A percentile compares a stretch with the other conserved stretches of the same genome.
Evolutionary conservation across 2,329 filamentous ascomycete species (phyloP).

Genomic region (Mollisiaceae sp.): DNA sequence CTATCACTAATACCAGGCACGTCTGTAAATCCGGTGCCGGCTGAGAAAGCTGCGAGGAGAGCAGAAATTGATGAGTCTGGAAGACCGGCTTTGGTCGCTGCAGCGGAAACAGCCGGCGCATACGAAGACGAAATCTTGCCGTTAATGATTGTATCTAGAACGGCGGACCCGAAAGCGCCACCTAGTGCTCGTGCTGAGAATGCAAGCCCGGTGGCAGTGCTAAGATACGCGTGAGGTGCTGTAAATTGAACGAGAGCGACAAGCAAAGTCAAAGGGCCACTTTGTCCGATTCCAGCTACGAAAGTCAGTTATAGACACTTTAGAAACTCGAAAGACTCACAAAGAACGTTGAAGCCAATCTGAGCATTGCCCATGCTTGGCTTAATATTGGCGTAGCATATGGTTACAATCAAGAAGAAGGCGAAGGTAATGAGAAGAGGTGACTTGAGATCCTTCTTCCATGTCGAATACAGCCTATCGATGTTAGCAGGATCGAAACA

Average conservation of each 20-base stretch:
- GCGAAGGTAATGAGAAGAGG: constrained; percentile 53
- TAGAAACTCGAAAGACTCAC: constrained; percentile 17
- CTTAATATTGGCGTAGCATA: constrained; percentile 52
- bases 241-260: constrained; percentile 58
- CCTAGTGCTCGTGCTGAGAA: constrained; percentile 59
- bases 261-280: constrained; percentile 55
- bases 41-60: constrained; percentile 47
- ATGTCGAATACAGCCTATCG: constrained; percentile 50
- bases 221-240: constrained; percentile 56
- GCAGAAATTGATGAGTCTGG: constrained; percentile 45
- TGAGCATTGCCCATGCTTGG: constrained; percentile 52
- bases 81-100: constrained; percentile 51
- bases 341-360: constrained; percentile 53
- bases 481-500: background rate
- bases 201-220: constrained; percentile 57
- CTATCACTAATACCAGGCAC: constrained; percentile 46
- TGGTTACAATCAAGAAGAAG: constrained; percentile 52
- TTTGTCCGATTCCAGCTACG: constrained; percentile 53
- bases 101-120: constrained; percentile 46
- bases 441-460: constrained; percentile 53
- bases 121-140: constrained; percentile 50
- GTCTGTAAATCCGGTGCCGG: constrained; percentile 41
- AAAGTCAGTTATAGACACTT: constrained; percentile 7
- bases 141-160: constrained; percentile 57
- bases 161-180: constrained; percentile 57